These are phyloP conservation scores for Penicillium aurantiogriseum DNA, from an alignment of 2,329 filamentous ascomycete genomes.

Conservation along the genomic window DNA sequence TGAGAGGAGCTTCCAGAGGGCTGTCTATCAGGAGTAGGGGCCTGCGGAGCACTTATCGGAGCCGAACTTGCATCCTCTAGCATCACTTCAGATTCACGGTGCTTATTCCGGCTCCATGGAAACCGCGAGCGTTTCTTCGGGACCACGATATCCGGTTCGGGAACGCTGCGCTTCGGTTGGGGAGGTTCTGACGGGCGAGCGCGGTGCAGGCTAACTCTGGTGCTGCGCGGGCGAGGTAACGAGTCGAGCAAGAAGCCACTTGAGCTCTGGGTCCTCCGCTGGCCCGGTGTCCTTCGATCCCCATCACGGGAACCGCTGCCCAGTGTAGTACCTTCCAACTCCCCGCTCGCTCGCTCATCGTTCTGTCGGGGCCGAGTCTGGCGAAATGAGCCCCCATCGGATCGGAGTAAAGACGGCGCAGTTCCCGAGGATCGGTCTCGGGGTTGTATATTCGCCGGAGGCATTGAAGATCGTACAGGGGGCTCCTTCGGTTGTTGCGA, in stretches of 20 bases:
- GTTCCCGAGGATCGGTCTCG: slow-evolving; percentile 2
- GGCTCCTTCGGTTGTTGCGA: slow-evolving; percentile 22
- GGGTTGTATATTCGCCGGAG: slow-evolving; percentile 14
- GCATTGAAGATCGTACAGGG: slow-evolving; percentile 14
- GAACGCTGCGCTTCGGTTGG: slow-evolving; percentile 43
- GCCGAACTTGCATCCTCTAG: slow-evolving; percentile 18
- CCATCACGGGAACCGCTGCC: slow-evolving; percentile 38
- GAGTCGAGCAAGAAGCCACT: slow-evolving; percentile 49
- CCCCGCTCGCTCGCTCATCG: slow-evolving; percentile 30
- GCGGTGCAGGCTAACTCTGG: slow-evolving; percentile 26
- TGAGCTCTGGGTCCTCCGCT: slow-evolving; percentile 33
- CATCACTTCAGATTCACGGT: slow-evolving; percentile 33
- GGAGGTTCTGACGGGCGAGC: slow-evolving; percentile 26
- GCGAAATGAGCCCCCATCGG: slow-evolving; percentile 21
- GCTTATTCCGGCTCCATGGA: slow-evolving; percentile 35
- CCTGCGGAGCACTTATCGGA: slow-evolving; percentile 10
- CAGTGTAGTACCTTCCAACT: slow-evolving; percentile 39
- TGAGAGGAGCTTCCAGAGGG: slow-evolving; percentile 16
- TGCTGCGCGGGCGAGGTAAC: slow-evolving; percentile 28
- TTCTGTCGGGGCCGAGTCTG: slow-evolving; percentile 25
- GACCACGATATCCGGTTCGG: slow-evolving; percentile 34
- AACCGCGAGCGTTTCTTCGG: slow-evolving; percentile 39
- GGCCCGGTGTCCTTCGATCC: slow-evolving; percentile 26
- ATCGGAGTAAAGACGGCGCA: slow-evolving; percentile 7
- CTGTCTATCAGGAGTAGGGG: slow-evolving; percentile 10